Conservation (phyloP, 371 early-diverging fungal genomes). For the Mortierella sp. region DNA sequence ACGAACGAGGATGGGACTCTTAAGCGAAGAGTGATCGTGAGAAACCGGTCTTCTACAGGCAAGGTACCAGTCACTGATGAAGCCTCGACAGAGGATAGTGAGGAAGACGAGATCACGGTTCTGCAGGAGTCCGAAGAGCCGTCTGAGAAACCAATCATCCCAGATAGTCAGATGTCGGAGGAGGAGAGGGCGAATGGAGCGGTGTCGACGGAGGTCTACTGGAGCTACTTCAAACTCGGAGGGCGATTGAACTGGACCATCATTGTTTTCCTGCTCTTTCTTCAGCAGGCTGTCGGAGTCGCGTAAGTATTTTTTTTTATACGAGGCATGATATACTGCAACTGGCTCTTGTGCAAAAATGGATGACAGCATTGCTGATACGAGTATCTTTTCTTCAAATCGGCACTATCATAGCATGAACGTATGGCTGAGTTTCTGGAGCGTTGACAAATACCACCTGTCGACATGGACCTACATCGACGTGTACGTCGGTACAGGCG, state of each 20-base stretch:
- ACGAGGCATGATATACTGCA: background rate
- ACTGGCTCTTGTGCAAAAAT: background rate
- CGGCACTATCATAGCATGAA: conserved; percentile 25
- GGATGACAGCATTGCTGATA: background rate
- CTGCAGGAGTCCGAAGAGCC: conserved; percentile 24
- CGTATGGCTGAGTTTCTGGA: conserved; percentile 50
- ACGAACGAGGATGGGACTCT: background rate
- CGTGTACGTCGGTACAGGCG: conserved; percentile 46
- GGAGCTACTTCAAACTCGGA: conserved; percentile 37
- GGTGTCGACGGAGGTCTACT: conserved; percentile 44
- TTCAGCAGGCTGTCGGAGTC: conserved; percentile 44
- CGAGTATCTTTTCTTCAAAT: background rate
- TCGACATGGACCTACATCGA: conserved; percentile 27
- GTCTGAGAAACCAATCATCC: conserved; percentile 14
- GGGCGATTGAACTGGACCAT: conserved; percentile 26
- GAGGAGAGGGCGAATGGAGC: conserved; percentile 56
- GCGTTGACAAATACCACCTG: conserved; percentile 14
- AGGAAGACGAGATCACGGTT: conserved; percentile 47
- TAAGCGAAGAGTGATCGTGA: conserved; percentile 5
- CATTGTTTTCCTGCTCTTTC: conserved; percentile 8
- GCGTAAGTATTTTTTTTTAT: conserved; percentile 25
- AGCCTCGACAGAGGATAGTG: conserved; percentile 64
- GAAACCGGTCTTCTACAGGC: conserved; percentile 25
- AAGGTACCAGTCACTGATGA: conserved; percentile 55
- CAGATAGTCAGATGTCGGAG: conserved; percentile 39